Percentiles rank a stretch among this genome's conserved stretches.
Evolutionary conservation across 306 rosid genomes (phyloP).

Genomic region (Trifolium dubium): DNA sequence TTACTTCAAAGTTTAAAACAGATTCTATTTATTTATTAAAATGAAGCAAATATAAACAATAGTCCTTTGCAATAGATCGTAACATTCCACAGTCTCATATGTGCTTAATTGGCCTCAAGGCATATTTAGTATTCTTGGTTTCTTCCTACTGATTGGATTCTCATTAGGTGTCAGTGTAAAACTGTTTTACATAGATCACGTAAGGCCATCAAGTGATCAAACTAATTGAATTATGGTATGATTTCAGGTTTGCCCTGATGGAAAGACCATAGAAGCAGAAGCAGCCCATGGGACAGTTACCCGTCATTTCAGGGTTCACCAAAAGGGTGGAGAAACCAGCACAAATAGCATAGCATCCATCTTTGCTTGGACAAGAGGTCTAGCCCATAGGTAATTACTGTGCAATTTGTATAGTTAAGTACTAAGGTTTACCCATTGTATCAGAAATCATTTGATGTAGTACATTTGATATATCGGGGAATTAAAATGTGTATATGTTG

Average conservation of each 20-base stretch:
- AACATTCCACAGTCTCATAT: not conserved
- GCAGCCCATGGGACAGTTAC: constrained; percentile 99
- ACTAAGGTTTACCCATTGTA: constrained; percentile 8
- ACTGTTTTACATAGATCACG: not conserved
- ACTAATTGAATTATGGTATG: constrained; percentile 31
- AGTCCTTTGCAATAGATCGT: constrained; percentile 12
- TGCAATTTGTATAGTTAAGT: constrained; percentile 18
- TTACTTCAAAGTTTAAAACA: not conserved
- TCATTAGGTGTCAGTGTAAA: too few relatives aligned
- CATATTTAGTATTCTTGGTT: constrained; percentile 6
- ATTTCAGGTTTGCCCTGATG: constrained; percentile 96
- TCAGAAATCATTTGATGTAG: not conserved
- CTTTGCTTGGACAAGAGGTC: constrained; percentile 98
- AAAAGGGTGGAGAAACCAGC: constrained; percentile 99
- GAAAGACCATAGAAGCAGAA: constrained; percentile 98
- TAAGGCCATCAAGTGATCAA: not conserved
- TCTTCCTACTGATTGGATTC: constrained; percentile 1
- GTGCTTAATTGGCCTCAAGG: not conserved
- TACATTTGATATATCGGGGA: not conserved
- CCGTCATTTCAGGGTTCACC: constrained; percentile 95
- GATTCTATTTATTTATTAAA: constrained; percentile 10
- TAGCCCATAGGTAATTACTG: constrained; percentile 80
- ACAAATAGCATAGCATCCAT: constrained; percentile 99
- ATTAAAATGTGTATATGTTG: constrained; percentile 14
- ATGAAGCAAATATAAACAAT: not conserved